Percentiles rank a stretch among this genome's conserved stretches.
Conservation (phyloP, 2,329 filamentous ascomycete genomes). For the Volutella citrinella region DNA sequence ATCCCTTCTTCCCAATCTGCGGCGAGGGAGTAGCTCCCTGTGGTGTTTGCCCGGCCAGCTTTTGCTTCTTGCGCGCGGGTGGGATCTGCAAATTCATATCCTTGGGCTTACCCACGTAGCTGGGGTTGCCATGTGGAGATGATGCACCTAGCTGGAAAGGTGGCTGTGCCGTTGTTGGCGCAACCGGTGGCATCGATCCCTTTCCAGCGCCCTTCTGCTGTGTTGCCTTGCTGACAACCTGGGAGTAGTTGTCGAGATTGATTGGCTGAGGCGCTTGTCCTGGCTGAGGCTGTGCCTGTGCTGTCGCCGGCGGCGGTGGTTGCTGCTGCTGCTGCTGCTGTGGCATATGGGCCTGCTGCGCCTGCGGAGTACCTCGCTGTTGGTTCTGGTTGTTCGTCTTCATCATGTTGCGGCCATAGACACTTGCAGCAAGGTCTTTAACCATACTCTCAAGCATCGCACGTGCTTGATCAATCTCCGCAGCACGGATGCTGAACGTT, state of each 20-base stretch:
- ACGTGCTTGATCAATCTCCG: slow-evolving; percentile 49
- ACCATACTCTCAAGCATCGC: slow-evolving; percentile 50
- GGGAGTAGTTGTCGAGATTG: slow-evolving; percentile 51
- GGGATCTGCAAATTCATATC: slow-evolving; percentile 57
- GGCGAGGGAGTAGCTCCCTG: slow-evolving; percentile 45
- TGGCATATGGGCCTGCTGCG: slow-evolving; percentile 27
- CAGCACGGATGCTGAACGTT: slow-evolving; percentile 47
- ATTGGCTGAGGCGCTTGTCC: slow-evolving; percentile 36
- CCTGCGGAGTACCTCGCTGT: slow-evolving; percentile 26
- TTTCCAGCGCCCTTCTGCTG: slow-evolving; percentile 38
- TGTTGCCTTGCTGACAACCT: slow-evolving; percentile 45
- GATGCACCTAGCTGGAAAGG: slow-evolving; percentile 54
- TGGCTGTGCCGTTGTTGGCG: slow-evolving; percentile 55
- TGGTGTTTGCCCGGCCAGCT: slow-evolving; percentile 39
- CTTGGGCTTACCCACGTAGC: slow-evolving; percentile 49
- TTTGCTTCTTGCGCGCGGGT: slow-evolving; percentile 55
- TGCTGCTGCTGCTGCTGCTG: slow-evolving; percentile 34
- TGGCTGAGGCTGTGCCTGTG: slow-evolving; percentile 20
- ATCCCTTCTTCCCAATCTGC: slow-evolving; percentile 44
- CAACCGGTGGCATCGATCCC: slow-evolving; percentile 48
- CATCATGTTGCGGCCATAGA: slow-evolving; percentile 24
- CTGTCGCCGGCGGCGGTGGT: slow-evolving; percentile 26
- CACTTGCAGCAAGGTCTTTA: slow-evolving; percentile 40
- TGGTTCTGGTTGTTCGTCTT: slow-evolving; percentile 19
- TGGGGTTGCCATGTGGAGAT: slow-evolving; percentile 59